Conservation (phyloP, 352 stramenopile genomes). For the Saprolegnia diclina region DNA sequence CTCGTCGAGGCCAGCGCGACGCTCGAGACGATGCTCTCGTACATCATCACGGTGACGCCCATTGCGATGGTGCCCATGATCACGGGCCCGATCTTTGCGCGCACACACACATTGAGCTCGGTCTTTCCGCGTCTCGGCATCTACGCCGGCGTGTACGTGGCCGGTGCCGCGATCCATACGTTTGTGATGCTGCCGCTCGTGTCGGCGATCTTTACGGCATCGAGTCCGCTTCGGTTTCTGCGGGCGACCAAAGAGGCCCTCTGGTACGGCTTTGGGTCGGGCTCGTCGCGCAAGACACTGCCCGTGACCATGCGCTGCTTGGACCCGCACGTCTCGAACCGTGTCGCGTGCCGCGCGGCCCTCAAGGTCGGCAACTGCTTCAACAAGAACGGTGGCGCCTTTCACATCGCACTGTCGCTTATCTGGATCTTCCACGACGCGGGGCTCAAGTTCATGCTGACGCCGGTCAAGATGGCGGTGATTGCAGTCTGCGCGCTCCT, state of each 20-base stretch:
- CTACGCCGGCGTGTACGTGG: slow-evolving; percentile 37
- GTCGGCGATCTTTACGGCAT: slow-evolving; percentile 47
- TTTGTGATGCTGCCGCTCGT: slow-evolving; percentile 50
- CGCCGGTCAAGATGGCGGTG: neutral
- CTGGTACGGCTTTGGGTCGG: slow-evolving; percentile 58
- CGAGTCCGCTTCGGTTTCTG: slow-evolving; percentile 68
- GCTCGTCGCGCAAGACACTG: slow-evolving; percentile 37
- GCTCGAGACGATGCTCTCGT: slow-evolving; percentile 65
- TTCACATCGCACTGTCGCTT: neutral
- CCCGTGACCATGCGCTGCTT: slow-evolving; percentile 5
- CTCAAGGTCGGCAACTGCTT: neutral
- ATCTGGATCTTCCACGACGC: neutral
- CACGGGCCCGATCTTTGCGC: slow-evolving; percentile 47
- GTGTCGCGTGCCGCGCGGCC: neutral
- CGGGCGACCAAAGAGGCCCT: slow-evolving; percentile 52
- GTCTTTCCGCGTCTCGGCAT: slow-evolving; percentile 45
- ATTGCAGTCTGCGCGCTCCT: neutral
- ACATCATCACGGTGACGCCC: slow-evolving; percentile 66
- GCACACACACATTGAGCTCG: slow-evolving; percentile 38
- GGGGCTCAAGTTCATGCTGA: neutral
- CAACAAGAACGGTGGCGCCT: slow-evolving; percentile 10
- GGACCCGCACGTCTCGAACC: neutral
- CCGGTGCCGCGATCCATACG: slow-evolving; percentile 55
- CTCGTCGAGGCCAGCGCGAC: slow-evolving; percentile 57
- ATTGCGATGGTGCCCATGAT: slow-evolving; percentile 66